Conservation (phyloP, 495 filamentous ascomycete species). For the Penicillium silybi region DNA sequence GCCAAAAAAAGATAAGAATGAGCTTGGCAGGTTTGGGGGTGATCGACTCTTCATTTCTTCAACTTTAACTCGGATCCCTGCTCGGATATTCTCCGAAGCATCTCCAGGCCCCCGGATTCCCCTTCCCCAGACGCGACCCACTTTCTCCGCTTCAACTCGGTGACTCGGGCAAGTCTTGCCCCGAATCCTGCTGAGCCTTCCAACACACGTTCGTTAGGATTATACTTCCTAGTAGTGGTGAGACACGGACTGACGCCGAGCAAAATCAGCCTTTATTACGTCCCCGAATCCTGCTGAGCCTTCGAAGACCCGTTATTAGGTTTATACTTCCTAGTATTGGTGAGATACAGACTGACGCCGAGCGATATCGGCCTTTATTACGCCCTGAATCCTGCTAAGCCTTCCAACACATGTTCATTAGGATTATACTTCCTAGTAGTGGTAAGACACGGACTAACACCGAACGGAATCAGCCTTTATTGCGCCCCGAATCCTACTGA, state of each 20-base stretch:
- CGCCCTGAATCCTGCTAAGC: not conserved
- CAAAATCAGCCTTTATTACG: not conserved
- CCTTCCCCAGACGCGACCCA: not conserved
- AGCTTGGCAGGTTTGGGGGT: not conserved
- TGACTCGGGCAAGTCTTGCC: not conserved
- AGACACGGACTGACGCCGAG: not conserved
- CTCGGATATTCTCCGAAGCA: conserved; percentile 5
- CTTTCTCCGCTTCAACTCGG: not conserved
- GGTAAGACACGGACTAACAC: not conserved
- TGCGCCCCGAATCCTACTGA: too few relatives aligned
- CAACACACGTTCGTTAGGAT: not conserved
- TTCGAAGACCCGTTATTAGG: too few relatives aligned
- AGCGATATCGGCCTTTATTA: not conserved
- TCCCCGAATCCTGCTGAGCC: too few relatives aligned
- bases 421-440: not conserved
- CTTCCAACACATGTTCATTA: too few relatives aligned
- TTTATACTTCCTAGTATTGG: not conserved
- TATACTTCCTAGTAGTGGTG: not conserved
- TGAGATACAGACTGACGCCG: not conserved
- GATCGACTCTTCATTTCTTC: not conserved
- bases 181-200: not conserved
- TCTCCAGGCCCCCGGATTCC: conserved; percentile 1
- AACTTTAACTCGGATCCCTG: not conserved
- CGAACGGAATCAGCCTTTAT: not conserved
- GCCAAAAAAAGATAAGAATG: not conserved